Evolutionary conservation across 2,329 filamentous ascomycete genomes (phyloP), one percentile per base, ranked within the genome.

Genomic region (Aureobasidium namibiae): DNA sequence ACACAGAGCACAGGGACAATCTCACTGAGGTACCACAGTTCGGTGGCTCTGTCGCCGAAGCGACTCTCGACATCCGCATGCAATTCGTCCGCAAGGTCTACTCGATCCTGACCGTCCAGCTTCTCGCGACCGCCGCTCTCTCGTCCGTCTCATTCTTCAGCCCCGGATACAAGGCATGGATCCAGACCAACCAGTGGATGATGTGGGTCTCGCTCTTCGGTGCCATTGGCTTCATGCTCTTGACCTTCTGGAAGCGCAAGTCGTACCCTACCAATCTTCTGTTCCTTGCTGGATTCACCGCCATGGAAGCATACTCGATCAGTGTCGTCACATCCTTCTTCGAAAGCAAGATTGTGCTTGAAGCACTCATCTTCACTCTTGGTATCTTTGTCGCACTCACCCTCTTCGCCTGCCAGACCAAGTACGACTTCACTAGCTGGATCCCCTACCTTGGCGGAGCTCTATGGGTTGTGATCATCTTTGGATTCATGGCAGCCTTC

Each of bases 361-460:
- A 96, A 74, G 94, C 94, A 16, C 86, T 96, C 34, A 75, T 96
- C 64, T 84, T 99, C 60, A 99, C 94, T 1, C 73, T 85, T 10
- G 84, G 78, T 56, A 83, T 86, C 66, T 87, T 87, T 67, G 74
- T 86, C 46, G 82, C 79, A 31, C 72, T 87, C 60, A 86, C 82
- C 3, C 74, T 92, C 45, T 97, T 99, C 73, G 94, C 94, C 52
- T 96, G 92, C 82, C 94, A 99, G 79, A 89, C 89, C 64, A 95
- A 95, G 74, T 99, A 99, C 72, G 94, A 99, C 78, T 99, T 99
- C 73, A 97, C 92, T 1, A 87, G 84, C 64, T 99, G 94, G 92
- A 89, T 92, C 79, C 92, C 94, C 18, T 97, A 96, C 72, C 83
- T 97, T 3, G 95, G 95, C 68, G 92, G 92, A 61, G 86, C 81